Evolutionary conservation across 495 filamentous ascomycete genomes (phyloP).

Genomic region (Aspergillus conjunctus): DNA sequence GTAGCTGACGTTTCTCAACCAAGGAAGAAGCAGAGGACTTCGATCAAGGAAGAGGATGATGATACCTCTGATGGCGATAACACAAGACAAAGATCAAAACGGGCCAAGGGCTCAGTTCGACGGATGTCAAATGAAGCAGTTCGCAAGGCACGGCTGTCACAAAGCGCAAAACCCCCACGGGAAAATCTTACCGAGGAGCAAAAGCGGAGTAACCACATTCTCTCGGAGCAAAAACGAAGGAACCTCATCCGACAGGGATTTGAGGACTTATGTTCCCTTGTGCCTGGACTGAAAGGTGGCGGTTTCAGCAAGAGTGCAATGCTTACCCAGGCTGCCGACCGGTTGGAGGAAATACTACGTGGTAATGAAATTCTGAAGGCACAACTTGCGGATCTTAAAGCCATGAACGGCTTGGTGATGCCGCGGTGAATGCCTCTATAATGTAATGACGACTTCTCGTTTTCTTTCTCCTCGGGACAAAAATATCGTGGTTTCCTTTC

Average conservation of each 20-base stretch:
- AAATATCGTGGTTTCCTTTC: slow-evolving; percentile 8
- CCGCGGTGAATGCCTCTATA: slow-evolving; percentile 35
- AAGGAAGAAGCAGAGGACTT: slow-evolving; percentile 39
- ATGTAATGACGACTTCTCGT: slow-evolving; percentile 30
- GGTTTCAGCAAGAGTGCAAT: slow-evolving; percentile 80
- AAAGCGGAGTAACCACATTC: slow-evolving; percentile 85
- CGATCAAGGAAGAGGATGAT: slow-evolving; percentile 42
- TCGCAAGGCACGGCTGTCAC: slow-evolving; percentile 35
- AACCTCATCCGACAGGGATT: slow-evolving; percentile 78
- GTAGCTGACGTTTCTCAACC: slow-evolving; percentile 35
- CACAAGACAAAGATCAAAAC: slow-evolving; percentile 47
- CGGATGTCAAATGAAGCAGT: slow-evolving; percentile 37
- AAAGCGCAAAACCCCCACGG: slow-evolving; percentile 53
- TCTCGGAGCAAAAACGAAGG: slow-evolving; percentile 84
- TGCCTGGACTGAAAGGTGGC: slow-evolving; percentile 68
- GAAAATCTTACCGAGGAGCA: slow-evolving; percentile 83
- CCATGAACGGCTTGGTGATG: slow-evolving; percentile 47
- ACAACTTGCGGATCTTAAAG: slow-evolving; percentile 48
- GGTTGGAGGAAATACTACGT: slow-evolving; percentile 68
- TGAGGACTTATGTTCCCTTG: slow-evolving; percentile 67
- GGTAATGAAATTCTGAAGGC: slow-evolving; percentile 61
- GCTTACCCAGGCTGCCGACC: slow-evolving; percentile 69
- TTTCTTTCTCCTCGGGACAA: slow-evolving; percentile 4
- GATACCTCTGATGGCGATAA: slow-evolving; percentile 43
- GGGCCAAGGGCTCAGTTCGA: slow-evolving; percentile 46